A percentile compares a stretch with the other conserved stretches of the same genome.
Evolutionary conservation across 305 asterid species (phyloP).

Genomic region (Salvia sclarea): DNA sequence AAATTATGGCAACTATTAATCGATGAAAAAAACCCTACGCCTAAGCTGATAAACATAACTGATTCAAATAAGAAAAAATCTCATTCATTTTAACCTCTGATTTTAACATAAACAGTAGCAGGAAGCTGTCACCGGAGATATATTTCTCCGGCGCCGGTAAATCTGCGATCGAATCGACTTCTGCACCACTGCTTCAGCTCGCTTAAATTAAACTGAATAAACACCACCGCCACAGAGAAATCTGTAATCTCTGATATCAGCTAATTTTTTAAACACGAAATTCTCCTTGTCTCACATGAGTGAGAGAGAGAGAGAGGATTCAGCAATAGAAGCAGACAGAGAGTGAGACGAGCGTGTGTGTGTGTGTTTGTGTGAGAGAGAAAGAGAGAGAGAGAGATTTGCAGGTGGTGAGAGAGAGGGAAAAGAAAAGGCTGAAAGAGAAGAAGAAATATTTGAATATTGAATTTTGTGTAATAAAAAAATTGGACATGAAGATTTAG

Average conservation of each 20-base stretch:
- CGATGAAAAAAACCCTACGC: background rate
- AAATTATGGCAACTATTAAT: no score
- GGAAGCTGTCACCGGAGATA: conserved; percentile 25
- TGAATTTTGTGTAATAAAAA: background rate
- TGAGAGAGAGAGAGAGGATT: background rate
- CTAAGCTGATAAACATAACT: background rate
- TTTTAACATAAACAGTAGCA: background rate
- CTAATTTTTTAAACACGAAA: background rate
- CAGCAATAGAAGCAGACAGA: background rate
- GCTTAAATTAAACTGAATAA: background rate
- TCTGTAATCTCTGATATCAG: background rate
- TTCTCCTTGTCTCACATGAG: background rate
- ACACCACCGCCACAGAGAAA: background rate
- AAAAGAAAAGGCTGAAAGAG: background rate
- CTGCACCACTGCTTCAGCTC: conserved; percentile 10
- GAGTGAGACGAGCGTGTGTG: background rate
- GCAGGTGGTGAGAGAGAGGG: background rate
- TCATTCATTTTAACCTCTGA: no score
- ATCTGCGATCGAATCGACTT: background rate
- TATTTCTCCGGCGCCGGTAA: conserved; percentile 3
- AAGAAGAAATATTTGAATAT: conserved; percentile 23
- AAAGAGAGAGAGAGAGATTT: background rate
- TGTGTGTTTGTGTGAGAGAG: background rate
- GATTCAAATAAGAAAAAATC: background rate
- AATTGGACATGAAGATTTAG: background rate